Evolutionary conservation across 768 basidiomycete genomes (phyloP).

Genomic region (Tulasnella sp.): DNA sequence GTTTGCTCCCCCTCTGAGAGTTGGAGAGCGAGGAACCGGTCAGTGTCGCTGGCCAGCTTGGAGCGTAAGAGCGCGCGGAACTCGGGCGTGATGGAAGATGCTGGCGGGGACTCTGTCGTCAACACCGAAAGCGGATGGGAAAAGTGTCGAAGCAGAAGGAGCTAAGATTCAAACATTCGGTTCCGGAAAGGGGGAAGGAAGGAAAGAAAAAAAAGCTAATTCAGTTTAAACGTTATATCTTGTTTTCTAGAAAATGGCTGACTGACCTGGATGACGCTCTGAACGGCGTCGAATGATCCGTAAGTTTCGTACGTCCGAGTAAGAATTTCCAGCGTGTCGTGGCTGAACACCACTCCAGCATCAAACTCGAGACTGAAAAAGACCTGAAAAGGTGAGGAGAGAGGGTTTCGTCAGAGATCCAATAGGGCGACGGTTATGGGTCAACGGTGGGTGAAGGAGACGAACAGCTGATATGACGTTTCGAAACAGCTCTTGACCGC

Average conservation of each 20-base stretch:
- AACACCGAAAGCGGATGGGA: conserved; percentile 8
- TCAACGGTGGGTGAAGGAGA: too few relatives aligned
- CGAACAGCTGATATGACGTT: not conserved
- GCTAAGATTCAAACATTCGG: not conserved
- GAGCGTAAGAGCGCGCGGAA: conserved; percentile 1
- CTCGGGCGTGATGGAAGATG: not conserved
- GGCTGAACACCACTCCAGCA: conserved; percentile 3
- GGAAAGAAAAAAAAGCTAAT: too few relatives aligned
- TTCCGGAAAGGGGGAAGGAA: too few relatives aligned
- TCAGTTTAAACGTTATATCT: not conserved
- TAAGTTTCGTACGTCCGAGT: not conserved
- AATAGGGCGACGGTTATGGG: too few relatives aligned
- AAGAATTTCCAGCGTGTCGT: not conserved
- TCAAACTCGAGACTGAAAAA: conserved; percentile 10
- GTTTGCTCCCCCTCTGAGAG: not conserved
- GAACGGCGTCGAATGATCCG: not conserved
- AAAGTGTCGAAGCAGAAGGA: conserved; percentile 15
- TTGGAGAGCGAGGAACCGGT: not conserved
- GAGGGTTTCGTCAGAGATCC: not conserved
- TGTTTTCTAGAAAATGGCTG: not conserved
- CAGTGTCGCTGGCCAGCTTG: not conserved
- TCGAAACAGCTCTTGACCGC: not conserved
- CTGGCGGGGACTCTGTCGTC: not conserved
- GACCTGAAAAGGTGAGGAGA: not conserved
- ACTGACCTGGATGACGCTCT: not conserved